Conservation (phyloP, 371 early-diverging fungal genomes). For the Rhizopus microsporus region DNA sequence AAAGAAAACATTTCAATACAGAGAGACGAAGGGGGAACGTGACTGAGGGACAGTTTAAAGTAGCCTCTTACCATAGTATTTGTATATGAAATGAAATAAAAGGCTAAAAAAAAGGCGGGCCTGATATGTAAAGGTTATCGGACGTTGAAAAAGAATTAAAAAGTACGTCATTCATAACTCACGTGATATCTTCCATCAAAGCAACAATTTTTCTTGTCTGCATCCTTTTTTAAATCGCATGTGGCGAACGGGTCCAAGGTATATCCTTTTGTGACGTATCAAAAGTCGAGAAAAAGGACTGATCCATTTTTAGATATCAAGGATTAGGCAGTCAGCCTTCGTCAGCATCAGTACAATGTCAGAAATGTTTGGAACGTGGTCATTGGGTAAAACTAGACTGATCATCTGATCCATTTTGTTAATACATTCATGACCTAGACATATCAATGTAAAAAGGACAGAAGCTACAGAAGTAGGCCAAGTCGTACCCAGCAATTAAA, state of each 20-base stretch:
- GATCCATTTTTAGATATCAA: constrained; percentile 25
- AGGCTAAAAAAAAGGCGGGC: neutral
- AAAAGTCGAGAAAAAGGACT: neutral
- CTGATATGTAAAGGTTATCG: neutral
- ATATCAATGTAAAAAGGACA: constrained; percentile 57
- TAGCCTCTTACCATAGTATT: neutral
- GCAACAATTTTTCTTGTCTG: constrained; percentile 5
- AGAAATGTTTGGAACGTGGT: constrained; percentile 62
- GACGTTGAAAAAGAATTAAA: neutral
- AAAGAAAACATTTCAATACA: no score
- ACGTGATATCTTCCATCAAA: constrained; percentile 5
- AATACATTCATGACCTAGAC: constrained; percentile 35
- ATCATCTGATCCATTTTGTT: neutral
- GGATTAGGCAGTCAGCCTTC: constrained; percentile 41
- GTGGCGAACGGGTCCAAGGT: constrained; percentile 44
- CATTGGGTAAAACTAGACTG: constrained; percentile 50
- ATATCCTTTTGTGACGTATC: neutral
- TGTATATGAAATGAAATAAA: constrained; percentile 8
- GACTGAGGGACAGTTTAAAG: neutral
- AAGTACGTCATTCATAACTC: constrained; percentile 3
- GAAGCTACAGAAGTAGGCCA: constrained; percentile 57
- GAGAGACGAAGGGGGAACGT: neutral
- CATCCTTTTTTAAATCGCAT: constrained; percentile 12
- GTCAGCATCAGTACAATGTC: constrained; percentile 56
- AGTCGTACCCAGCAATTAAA: constrained; percentile 66